Evolutionary conservation across 1,139 yeast species (phyloP), one percentile per base, ranked within the genome.

Genomic region (Kodamaea arcana): DNA sequence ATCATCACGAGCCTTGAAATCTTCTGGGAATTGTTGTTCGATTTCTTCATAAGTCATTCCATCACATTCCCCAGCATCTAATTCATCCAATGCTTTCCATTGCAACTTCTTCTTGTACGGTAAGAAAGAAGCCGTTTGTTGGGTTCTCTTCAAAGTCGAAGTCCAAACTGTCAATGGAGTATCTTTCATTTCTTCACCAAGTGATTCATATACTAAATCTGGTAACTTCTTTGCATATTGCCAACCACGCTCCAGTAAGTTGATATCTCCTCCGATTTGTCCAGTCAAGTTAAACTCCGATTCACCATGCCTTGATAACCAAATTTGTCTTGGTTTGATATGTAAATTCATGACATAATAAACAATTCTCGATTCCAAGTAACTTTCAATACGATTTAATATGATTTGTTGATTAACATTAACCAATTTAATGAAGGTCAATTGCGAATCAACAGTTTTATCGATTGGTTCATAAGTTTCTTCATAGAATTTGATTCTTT

Each of bases 21-120:
- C 98, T 46, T 87, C 96, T 0, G 98, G 98, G 58, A 83, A 90
- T 44, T 73, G 61, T 24, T 75, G 68, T 52, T 88, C 90, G 47
- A 60, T 84, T 48, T 92, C 95, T 33, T 79, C 77, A 51, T 88
- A 87, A 0, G 97, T 87, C 84, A 88, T 74, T 3, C 97, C 97
- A 56, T 92, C 98, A 58, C 98, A 92, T 25, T 88, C 94, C 9
- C 98, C 98, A 0, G 98, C 98, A 59, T 92, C 98, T 44, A 92
- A 74, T 61, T 92, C 98, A 58, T 92, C 98, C 46, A 92, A 68
- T 0, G 97, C 97, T 59, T 92, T 92, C 98, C 98, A 92, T 46
- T 83, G 86, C 45, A 88, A 69, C 57, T 88, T 83, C 39, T 65
- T 65, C 41, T 82, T 80, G 59, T 84, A 87, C 1, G 94, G 90